Conservation (phyloP, 2,329 filamentous ascomycete genomes). For the Nigrospora oryzae region DNA sequence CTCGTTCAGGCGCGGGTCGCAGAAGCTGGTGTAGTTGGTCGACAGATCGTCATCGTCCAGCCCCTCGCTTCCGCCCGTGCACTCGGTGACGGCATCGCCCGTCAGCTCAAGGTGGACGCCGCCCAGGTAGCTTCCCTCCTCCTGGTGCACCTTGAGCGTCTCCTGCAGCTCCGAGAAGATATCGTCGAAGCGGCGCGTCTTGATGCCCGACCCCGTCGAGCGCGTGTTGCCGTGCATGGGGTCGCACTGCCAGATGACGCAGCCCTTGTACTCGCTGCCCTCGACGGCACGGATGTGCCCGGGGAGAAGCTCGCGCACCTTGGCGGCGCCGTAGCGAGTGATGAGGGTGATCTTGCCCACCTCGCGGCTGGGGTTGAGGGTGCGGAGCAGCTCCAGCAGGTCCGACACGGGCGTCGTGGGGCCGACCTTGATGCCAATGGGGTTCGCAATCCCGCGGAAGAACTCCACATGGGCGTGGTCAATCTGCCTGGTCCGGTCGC, state of each 20-base stretch:
- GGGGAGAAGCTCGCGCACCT: slow-evolving; percentile 68
- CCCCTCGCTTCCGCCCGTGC: slow-evolving; percentile 80
- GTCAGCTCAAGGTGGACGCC: slow-evolving; percentile 94
- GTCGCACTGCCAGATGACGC: slow-evolving; percentile 94
- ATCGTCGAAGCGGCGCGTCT: slow-evolving; percentile 84
- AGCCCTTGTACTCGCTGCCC: slow-evolving; percentile 55
- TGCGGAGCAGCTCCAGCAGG: slow-evolving; percentile 69
- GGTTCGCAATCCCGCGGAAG: slow-evolving; percentile 92
- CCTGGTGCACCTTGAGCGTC: slow-evolving; percentile 76
- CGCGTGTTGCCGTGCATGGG: slow-evolving; percentile 89
- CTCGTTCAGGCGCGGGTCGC: slow-evolving; percentile 91
- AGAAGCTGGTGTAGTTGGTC: slow-evolving; percentile 91
- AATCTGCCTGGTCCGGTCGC: slow-evolving; percentile 88
- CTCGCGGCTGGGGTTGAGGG: slow-evolving; percentile 75
- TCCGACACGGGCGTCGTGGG: slow-evolving; percentile 73
- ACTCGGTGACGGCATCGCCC: slow-evolving; percentile 93
- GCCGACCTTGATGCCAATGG: slow-evolving; percentile 92
- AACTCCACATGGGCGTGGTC: slow-evolving; percentile 94
- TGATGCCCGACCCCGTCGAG: slow-evolving; percentile 67
- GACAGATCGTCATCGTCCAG: slow-evolving; percentile 82
- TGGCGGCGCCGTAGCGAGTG: slow-evolving; percentile 80
- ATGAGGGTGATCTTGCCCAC: slow-evolving; percentile 93
- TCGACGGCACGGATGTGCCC: slow-evolving; percentile 85
- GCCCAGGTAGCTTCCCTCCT: slow-evolving; percentile 77
- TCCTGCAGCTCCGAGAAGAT: slow-evolving; percentile 82